A percentile compares a stretch with the other conserved stretches of the same genome.
These are phyloP conservation scores for Phytomonas sp. DNA, from an alignment of 208 protist species.

Conservation along the genomic window DNA sequence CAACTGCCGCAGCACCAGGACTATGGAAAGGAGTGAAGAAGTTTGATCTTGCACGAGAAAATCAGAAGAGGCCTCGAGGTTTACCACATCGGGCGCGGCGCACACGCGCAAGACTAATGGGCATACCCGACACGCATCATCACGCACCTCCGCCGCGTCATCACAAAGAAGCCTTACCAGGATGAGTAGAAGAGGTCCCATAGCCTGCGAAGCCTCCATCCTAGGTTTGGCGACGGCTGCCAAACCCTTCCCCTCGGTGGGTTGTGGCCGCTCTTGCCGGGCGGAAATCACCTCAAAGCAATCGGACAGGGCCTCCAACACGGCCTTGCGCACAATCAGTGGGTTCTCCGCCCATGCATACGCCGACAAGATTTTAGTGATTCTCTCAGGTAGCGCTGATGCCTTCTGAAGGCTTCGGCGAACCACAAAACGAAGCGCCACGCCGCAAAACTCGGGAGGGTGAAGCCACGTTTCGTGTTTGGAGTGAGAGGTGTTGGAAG, in stretches of 20 bases:
- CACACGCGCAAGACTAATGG: neutral
- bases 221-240: constrained; percentile 8
- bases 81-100: neutral
- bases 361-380: constrained; percentile 20
- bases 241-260: constrained; percentile 9
- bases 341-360: constrained; percentile 43
- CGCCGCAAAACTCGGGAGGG: neutral
- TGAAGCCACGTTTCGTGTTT: neutral
- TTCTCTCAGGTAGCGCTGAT: neutral
- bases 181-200: constrained; percentile 29
- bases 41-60: constrained; percentile 27
- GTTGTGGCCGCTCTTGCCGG: neutral
- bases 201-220: neutral
- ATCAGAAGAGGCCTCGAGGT: neutral
- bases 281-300: neutral
- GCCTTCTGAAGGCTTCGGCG: neutral
- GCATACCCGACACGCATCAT: constrained; percentile 25
- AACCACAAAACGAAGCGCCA: neutral
- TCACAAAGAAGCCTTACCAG: constrained; percentile 68
- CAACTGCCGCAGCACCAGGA: constrained; percentile 24
- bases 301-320: constrained; percentile 32
- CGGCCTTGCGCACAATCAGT: constrained; percentile 40
- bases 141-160: constrained; percentile 55
- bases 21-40: constrained; percentile 43
- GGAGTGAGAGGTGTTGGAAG: neutral